Conservation (phyloP, 1,284 basidiomycete species). For the Hymenochaete sp. region DNA sequence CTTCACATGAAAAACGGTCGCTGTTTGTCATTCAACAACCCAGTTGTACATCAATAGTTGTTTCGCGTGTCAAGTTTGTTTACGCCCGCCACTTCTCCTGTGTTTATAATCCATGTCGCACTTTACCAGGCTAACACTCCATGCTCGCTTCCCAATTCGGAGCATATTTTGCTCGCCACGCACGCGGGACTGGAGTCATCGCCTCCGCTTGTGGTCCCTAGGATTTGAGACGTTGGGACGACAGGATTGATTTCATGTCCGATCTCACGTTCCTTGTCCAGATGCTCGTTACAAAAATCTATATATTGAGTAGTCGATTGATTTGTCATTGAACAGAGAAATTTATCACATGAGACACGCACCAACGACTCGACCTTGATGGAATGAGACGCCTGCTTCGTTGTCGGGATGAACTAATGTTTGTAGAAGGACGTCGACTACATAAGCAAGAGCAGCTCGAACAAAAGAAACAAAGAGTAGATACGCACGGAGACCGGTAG, state of each 20-base stretch:
- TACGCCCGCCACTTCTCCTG: too few relatives aligned
- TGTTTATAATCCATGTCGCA: too few relatives aligned
- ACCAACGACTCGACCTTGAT: conserved; percentile 22
- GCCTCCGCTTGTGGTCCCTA: too few relatives aligned
- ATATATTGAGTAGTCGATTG: neutral
- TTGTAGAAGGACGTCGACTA: too few relatives aligned
- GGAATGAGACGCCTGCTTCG: conserved; percentile 23
- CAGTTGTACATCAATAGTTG: too few relatives aligned
- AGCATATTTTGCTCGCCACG: conserved; percentile 10
- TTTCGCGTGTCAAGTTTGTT: too few relatives aligned
- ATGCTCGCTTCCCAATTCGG: neutral
- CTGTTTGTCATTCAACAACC: too few relatives aligned
- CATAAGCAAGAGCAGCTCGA: neutral
- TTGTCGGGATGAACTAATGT: conserved; percentile 20
- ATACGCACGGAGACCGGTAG: conserved; percentile 18
- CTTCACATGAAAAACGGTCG: too few relatives aligned
- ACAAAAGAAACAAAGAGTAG: neutral
- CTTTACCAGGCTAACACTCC: conserved; percentile 14
- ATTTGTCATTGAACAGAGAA: neutral
- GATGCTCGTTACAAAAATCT: conserved; percentile 20
- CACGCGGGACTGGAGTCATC: conserved; percentile 4
- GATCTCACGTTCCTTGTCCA: conserved; percentile 19
- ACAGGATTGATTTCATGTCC: conserved; percentile 22
- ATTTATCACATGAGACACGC: conserved; percentile 1
- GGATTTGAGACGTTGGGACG: conserved; percentile 12